Conservation (phyloP, 495 filamentous ascomycete species). For the Penicillium coffeae region DNA sequence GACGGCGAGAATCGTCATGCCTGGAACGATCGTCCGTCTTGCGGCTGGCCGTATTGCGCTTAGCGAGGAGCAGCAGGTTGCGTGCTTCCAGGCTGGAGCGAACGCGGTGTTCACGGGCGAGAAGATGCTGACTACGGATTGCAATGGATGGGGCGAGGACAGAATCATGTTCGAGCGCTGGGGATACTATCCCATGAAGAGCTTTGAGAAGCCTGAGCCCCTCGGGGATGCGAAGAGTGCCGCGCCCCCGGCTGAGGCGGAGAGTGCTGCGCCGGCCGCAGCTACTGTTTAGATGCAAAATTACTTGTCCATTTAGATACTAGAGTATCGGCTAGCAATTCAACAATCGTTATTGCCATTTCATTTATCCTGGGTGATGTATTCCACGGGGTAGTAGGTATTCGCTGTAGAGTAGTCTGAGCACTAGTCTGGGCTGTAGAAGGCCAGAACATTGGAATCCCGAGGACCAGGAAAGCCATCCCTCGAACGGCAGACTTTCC, state of each 20-base stretch:
- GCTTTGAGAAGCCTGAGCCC: slow-evolving; percentile 33
- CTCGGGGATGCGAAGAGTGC: slow-evolving; percentile 7
- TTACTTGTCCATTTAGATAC: neutral
- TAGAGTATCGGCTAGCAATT: too few species aligned
- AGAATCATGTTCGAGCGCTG: slow-evolving; percentile 71
- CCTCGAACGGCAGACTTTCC: too few species aligned
- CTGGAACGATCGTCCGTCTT: slow-evolving; percentile 73
- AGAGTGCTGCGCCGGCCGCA: slow-evolving; percentile 28
- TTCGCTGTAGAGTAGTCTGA: too few species aligned
- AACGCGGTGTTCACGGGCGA: slow-evolving; percentile 89
- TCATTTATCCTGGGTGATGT: too few species aligned
- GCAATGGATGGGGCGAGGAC: slow-evolving; percentile 85
- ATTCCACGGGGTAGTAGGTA: too few species aligned
- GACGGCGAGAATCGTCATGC: slow-evolving; percentile 73
- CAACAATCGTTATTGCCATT: too few species aligned
- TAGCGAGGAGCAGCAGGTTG: slow-evolving; percentile 74
- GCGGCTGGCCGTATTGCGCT: slow-evolving; percentile 76
- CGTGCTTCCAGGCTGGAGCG: slow-evolving; percentile 81
- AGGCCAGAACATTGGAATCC: too few species aligned
- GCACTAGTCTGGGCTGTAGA: too few species aligned
- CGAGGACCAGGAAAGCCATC: too few species aligned
- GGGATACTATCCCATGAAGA: slow-evolving; percentile 70
- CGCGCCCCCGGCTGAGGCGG: slow-evolving; percentile 9
- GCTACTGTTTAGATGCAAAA: slow-evolving; percentile 15
- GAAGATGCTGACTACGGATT: slow-evolving; percentile 87